Base-by-base conservation (phyloP, 2,329 filamentous ascomycete species). In the Aspergillus aculeatinus region DNA sequence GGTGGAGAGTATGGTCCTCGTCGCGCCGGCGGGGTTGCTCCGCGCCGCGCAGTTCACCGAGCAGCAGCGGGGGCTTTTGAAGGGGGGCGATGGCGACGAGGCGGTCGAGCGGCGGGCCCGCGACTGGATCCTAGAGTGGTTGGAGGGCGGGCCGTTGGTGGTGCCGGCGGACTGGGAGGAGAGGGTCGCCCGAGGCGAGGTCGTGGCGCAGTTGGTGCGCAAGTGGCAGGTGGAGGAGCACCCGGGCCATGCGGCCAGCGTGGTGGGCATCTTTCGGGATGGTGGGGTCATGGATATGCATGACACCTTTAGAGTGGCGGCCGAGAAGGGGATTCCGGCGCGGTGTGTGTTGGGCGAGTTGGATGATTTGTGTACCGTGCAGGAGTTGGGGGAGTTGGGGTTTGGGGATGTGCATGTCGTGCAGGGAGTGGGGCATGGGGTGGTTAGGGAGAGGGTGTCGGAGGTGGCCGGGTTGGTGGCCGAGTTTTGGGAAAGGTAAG, bases 21-120 rank as follows among this genome's bases (percentile, higher is more conserved):
- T 84, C n/a, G 81, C 82, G 0, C 81, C 82, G 0, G 81, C 79
- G 0, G 82, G 82, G 0, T 65, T 83, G 1, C 60, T 82, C 0
- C 66, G 65, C 11, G 56, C 63, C 0, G 39, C 63, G 0, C 31
- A 68, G 4, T 76, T 80, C 48, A 63, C 65, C 0, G 52, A 64
- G 0, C 35, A 72, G 39, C 60, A 69, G 1, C 55, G 23, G n/a
- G 49, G 27, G 10, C 71, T 67, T 51, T 47, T 72, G 42, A 55
- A 39, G 3, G 72, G 72, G 9, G 71, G 65, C 2, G 65, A 16
- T 14, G 33, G 11, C 1, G 33, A 14, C n/a, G 39, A 62, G 11
- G 67, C 58, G 0, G 67, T 77, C 1, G 75, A 79, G 21, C 65
- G 53, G 0, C 69, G 63, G 1, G 75, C 77, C 0, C 62, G 60